A percentile compares a stretch with the other conserved stretches of the same genome.
Conservation (phyloP, 2,329 filamentous ascomycete genomes). For the Cladosporium sp. region DNA sequence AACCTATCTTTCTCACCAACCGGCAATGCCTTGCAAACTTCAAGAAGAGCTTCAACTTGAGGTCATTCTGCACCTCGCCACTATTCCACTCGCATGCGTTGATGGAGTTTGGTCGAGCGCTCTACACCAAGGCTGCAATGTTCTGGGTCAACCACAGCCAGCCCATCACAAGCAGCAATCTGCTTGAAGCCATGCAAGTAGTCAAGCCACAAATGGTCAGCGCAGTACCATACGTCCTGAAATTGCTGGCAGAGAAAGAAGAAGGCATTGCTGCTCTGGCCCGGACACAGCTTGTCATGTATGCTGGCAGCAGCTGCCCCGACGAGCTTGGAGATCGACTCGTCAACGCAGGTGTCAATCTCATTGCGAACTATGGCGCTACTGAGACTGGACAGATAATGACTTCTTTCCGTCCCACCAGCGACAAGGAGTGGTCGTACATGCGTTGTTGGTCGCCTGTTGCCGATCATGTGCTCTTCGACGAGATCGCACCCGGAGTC, state of each 20-base stretch:
- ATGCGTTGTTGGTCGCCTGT: slow-evolving; percentile 36
- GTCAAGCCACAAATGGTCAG: slow-evolving; percentile 50
- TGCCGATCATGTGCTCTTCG: slow-evolving; percentile 27
- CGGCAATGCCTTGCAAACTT: slow-evolving; percentile 48
- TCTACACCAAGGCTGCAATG: slow-evolving; percentile 49
- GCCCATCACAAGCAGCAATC: slow-evolving; percentile 46
- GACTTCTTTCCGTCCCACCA: slow-evolving; percentile 52
- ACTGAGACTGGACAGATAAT: slow-evolving; percentile 61
- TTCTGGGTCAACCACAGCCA: slow-evolving; percentile 53
- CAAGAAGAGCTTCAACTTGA: slow-evolving; percentile 42
- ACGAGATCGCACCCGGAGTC: slow-evolving; percentile 35
- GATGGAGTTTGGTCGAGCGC: slow-evolving; percentile 50
- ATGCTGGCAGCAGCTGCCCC: slow-evolving; percentile 31
- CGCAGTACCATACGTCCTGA: slow-evolving; percentile 59
- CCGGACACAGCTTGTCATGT: slow-evolving; percentile 28
- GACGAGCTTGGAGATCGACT: slow-evolving; percentile 33
- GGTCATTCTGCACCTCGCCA: slow-evolving; percentile 53
- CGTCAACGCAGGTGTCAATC: slow-evolving; percentile 29
- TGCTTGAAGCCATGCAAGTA: slow-evolving; percentile 26
- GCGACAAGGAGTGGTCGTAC: slow-evolving; percentile 60
- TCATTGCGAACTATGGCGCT: slow-evolving; percentile 36
- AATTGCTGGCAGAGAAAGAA: slow-evolving; percentile 57
- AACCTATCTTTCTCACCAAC: slow-evolving; percentile 59
- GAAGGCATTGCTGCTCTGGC: slow-evolving; percentile 41
- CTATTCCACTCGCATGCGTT: slow-evolving; percentile 59